Evolutionary conservation across 805 yeast species (phyloP).

Genomic region (Myxozyma mucilagina): DNA sequence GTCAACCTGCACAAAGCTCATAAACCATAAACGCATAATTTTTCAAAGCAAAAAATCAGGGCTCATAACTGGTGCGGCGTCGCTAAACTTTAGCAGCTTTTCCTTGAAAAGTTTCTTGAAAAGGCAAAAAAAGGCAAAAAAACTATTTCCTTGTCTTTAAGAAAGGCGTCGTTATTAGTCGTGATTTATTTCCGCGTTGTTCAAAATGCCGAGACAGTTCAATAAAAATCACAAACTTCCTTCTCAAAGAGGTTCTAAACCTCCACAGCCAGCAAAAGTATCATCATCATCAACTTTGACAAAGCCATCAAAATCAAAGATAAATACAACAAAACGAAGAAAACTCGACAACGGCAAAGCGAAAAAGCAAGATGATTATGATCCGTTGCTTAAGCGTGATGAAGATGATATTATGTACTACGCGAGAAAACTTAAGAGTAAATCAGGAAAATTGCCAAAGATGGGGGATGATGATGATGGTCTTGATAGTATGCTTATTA

Average conservation of each 20-base stretch:
- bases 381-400: conserved; percentile 52
- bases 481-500: conserved; percentile 49
- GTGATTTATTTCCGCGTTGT: not conserved
- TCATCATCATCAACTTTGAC: not conserved
- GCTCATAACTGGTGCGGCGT: conserved; percentile 6
- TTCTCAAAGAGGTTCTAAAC: conserved; percentile 13
- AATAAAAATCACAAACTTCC: conserved; percentile 19
- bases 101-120: too few species aligned
- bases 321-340: conserved; percentile 7
- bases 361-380: conserved; percentile 49
- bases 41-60: not conserved
- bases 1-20: not conserved
- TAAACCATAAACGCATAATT: not conserved
- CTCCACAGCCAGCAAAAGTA: not conserved
- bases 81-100: not conserved
- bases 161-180: too few species aligned
- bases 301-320: not conserved
- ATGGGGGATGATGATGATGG: conserved; percentile 69
- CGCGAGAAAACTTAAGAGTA: conserved; percentile 76
- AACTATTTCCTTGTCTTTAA: too few species aligned
- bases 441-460: conserved; percentile 45
- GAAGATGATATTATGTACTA: conserved; percentile 80
- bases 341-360: conserved; percentile 14
- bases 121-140: too few species aligned
- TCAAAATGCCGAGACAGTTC: conserved; percentile 9